These are phyloP conservation scores for Populus deltoides DNA, from an alignment of 345 rosid genomes.

Conservation along the genomic window DNA sequence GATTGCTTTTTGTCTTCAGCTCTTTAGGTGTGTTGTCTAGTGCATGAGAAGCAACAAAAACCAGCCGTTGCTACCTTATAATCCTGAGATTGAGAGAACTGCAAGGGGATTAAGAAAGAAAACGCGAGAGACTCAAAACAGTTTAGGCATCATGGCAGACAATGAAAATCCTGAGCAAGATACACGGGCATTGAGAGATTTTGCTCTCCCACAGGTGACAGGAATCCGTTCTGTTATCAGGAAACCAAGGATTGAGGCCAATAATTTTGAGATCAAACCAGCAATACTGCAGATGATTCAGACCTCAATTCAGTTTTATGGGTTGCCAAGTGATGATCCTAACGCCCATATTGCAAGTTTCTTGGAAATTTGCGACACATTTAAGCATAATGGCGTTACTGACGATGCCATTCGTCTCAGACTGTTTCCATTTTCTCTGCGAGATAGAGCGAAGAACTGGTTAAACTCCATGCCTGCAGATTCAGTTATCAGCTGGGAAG, in stretches of 20 bases:
- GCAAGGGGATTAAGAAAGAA: neutral
- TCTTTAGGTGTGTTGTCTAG: neutral
- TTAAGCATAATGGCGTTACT: neutral
- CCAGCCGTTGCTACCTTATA: neutral
- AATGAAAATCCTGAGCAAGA: neutral
- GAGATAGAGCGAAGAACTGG: neutral
- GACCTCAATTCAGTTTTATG: too few relatives aligned
- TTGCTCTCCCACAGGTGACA: neutral
- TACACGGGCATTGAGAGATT: neutral
- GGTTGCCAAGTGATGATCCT: neutral
- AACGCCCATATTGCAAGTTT: too few relatives aligned
- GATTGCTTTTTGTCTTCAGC: neutral
- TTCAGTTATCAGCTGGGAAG: neutral
- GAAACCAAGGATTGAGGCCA: too few relatives aligned
- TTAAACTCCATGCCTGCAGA: neutral
- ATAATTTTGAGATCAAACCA: neutral
- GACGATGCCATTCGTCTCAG: neutral
- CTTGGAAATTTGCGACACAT: neutral
- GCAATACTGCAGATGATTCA: neutral
- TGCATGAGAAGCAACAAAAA: too few relatives aligned
- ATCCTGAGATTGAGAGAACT: neutral
- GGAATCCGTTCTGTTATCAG: too few relatives aligned
- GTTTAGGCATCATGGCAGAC: neutral
- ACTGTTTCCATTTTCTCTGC: neutral
- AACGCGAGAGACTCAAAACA: neutral